Base-by-base conservation (phyloP, 257 asterid species). In the Agastache rugosa region DNA sequence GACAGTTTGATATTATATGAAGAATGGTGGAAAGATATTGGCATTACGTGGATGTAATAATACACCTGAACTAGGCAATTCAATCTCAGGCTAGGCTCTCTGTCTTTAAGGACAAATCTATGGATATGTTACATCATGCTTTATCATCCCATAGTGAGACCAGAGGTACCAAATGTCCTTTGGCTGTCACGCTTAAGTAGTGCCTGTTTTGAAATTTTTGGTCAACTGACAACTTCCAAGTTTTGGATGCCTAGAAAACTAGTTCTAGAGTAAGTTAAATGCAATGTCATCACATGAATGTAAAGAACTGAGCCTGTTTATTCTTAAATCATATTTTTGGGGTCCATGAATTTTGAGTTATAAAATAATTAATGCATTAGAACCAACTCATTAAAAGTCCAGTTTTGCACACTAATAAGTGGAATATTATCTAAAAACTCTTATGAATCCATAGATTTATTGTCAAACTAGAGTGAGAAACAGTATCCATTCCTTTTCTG, bases 1-100 rank as follows among this genome's bases (percentile, higher is more conserved):
- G 63, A 73, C n/a, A 14, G 19, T 47, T 47, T 47, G 19, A 73
- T 63, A 60, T 60, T 61, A 45, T 72, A 63, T 59, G 60, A 29
- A 31, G 44, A 44, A 22, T 73, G 64, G 15, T 45, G 42, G 37
- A 59, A 31, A 60, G 23, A 61, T 19, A 35, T 73, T 61, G 25
- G 27, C 37, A 48, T 6, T 11, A 20, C 22, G 41, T 74, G 55
- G 63, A 63, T 51, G 61, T 27, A 58, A 67, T 66, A 50, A 50
- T 53, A 23, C 67, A 41, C 63, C 56, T 39, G 55, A 25, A 63
- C 44, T 14, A 63, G 70, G 77, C 42, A 55, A 65, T 44, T 23
- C 42, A 53, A 58, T 47, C 17, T 14, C 11, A 44, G 54, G 15
- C 42, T 45, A 58, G 54, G 54, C 8, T 44, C 16, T 44, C 54